A percentile compares a stretch with the other conserved stretches of the same genome.
These are phyloP conservation scores for Botrytis fabae DNA, from an alignment of 2,329 filamentous ascomycete genomes.

Conservation along the genomic window DNA sequence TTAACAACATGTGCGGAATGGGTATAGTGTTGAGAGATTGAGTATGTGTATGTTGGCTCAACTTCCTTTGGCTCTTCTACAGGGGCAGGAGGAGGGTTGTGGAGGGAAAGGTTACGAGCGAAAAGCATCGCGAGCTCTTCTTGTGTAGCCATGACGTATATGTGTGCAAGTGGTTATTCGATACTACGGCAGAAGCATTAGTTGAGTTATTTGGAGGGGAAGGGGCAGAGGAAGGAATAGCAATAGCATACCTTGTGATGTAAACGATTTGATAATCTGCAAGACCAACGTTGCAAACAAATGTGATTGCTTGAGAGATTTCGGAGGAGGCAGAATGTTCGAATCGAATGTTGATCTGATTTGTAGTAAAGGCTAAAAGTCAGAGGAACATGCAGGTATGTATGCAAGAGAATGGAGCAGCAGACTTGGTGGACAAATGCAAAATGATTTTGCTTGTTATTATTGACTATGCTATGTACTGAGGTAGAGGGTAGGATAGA, in stretches of 20 bases:
- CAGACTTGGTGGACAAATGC: slow-evolving; percentile 38
- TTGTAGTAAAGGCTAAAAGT: slow-evolving; percentile 35
- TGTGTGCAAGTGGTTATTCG: neutral
- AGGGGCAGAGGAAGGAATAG: neutral
- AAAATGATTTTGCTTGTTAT: slow-evolving; percentile 42
- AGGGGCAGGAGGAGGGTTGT: slow-evolving; percentile 38
- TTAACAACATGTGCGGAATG: slow-evolving; percentile 69
- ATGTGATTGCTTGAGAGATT: slow-evolving; percentile 19
- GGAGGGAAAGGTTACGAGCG: slow-evolving; percentile 70
- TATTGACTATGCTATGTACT: slow-evolving; percentile 54
- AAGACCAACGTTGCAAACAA: slow-evolving; percentile 34
- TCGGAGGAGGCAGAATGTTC: slow-evolving; percentile 16
- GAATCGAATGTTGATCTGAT: slow-evolving; percentile 30
- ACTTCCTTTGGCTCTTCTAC: slow-evolving; percentile 39
- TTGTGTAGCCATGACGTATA: slow-evolving; percentile 59
- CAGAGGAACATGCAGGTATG: slow-evolving; percentile 32
- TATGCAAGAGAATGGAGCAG: slow-evolving; percentile 38
- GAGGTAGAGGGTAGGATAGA: slow-evolving; percentile 32
- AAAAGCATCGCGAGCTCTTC: slow-evolving; percentile 84
- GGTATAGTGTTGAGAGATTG: slow-evolving; percentile 79
- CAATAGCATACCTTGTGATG: slow-evolving; percentile 39
- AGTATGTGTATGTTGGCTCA: slow-evolving; percentile 63
- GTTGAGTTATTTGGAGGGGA: slow-evolving; percentile 15
- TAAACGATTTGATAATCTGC: slow-evolving; percentile 31
- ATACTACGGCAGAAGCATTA: slow-evolving; percentile 6